Evolutionary conservation across 495 filamentous ascomycete species (phyloP).

Genomic region (Penicillium dipodomyicola): DNA sequence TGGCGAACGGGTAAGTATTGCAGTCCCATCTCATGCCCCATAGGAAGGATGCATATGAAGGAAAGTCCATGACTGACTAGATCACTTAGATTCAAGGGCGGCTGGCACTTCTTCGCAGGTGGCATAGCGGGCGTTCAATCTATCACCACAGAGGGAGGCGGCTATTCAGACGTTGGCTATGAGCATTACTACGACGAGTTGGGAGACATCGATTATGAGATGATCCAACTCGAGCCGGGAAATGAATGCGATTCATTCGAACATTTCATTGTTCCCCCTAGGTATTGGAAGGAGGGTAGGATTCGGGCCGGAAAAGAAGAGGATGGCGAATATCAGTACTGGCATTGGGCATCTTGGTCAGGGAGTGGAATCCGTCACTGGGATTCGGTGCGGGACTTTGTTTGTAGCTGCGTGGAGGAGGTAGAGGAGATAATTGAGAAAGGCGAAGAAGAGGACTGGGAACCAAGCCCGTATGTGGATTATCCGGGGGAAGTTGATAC

Average conservation of each 20-base stretch:
- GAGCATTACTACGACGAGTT: background rate
- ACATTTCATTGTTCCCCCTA: background rate
- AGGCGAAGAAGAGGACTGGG: background rate
- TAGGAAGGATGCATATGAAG: too few species aligned
- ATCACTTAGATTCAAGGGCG: too few species aligned
- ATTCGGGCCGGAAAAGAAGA: background rate
- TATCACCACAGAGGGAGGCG: too few species aligned
- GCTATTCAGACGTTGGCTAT: too few species aligned
- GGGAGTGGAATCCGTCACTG: background rate
- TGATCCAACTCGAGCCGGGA: background rate
- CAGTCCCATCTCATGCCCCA: too few species aligned
- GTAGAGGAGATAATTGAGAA: slow-evolving; percentile 4
- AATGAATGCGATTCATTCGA: background rate
- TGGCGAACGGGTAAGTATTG: too few species aligned
- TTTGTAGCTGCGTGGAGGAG: background rate
- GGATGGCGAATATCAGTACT: slow-evolving; percentile 4
- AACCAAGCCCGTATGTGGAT: background rate
- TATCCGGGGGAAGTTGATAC: slow-evolving; percentile 18
- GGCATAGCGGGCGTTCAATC: too few species aligned
- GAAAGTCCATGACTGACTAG: too few species aligned
- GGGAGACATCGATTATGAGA: background rate
- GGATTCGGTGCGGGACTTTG: slow-evolving; percentile 1
- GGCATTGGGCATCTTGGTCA: slow-evolving; percentile 3
- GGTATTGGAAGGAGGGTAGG: background rate
- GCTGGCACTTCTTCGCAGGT: too few species aligned